These are phyloP conservation scores for Lepidium sativum DNA, from an alignment of 345 rosid species.

Conservation along the genomic window DNA sequence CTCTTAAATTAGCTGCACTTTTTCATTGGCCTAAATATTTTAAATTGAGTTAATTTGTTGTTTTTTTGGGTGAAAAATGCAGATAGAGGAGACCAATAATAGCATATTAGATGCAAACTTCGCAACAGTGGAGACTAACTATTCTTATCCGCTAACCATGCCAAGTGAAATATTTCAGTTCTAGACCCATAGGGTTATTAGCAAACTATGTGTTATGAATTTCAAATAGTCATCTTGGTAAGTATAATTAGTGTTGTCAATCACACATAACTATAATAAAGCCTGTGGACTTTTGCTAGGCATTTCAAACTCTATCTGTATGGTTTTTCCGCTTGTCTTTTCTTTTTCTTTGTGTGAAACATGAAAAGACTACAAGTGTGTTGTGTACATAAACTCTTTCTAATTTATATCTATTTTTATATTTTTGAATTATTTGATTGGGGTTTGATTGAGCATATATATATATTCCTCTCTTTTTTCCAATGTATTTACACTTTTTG, in stretches of 20 bases:
- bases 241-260: slow-evolving; percentile 21
- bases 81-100: slow-evolving; percentile 57
- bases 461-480: not conserved
- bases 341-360: slow-evolving; percentile 11
- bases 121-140: slow-evolving; percentile 31
- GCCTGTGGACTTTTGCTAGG: slow-evolving; percentile 15
- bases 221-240: slow-evolving; percentile 6
- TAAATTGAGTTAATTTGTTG: not conserved
- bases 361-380: slow-evolving; percentile 17
- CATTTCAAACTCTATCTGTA: slow-evolving; percentile 11
- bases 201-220: slow-evolving; percentile 16
- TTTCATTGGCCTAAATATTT: not conserved
- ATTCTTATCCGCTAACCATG: slow-evolving; percentile 54
- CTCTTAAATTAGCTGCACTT: not conserved
- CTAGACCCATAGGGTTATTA: slow-evolving; percentile 28
- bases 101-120: slow-evolving; percentile 35
- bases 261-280: slow-evolving; percentile 23
- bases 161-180: slow-evolving; percentile 54
- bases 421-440: slow-evolving; percentile 10
- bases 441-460: not conserved
- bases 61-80: slow-evolving; percentile 21
- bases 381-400: not conserved
- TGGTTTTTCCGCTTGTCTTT: not conserved
- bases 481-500: not conserved
- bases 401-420: slow-evolving; percentile 3